Conservation (phyloP, 805 yeast species). For the Lachancea sp. region DNA sequence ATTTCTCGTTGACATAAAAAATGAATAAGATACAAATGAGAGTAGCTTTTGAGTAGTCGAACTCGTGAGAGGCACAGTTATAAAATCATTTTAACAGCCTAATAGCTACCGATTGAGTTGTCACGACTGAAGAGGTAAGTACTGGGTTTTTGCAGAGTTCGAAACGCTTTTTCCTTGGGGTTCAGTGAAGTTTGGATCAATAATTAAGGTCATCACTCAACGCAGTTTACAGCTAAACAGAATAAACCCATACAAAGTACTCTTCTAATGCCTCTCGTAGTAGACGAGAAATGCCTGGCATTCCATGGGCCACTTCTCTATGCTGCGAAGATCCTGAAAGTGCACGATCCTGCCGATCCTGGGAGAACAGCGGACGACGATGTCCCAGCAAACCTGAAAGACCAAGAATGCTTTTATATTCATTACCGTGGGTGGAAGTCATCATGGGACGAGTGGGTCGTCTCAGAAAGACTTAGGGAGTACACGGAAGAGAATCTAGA, state of each 20-base stretch:
- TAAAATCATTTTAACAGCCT: too few species aligned
- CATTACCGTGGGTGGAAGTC: slow-evolving; percentile 96
- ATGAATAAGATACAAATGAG: too few species aligned
- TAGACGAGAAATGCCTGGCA: slow-evolving; percentile 53
- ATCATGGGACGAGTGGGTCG: slow-evolving; percentile 97
- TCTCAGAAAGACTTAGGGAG: slow-evolving; percentile 57
- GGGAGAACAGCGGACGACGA: slow-evolving; percentile 17
- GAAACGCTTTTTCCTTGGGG: too few species aligned
- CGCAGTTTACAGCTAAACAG: background rate
- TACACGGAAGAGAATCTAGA: slow-evolving; percentile 61
- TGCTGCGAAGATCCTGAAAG: slow-evolving; percentile 72
- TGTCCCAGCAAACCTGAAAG: slow-evolving; percentile 35
- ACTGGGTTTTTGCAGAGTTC: too few species aligned
- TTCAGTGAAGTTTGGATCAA: too few species aligned
- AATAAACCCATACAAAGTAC: background rate
- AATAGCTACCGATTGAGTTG: too few species aligned
- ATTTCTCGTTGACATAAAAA: too few species aligned
- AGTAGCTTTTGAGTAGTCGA: too few species aligned
- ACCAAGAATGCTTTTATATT: slow-evolving; percentile 49
- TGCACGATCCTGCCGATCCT: slow-evolving; percentile 43
- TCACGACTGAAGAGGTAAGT: too few species aligned
- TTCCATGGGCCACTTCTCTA: slow-evolving; percentile 88
- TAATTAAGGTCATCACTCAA: too few species aligned
- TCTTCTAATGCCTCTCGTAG: slow-evolving; percentile 15
- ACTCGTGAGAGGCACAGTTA: too few species aligned